Conservation (phyloP, 139 green algal genomes). For the Coelastrella sp. region DNA sequence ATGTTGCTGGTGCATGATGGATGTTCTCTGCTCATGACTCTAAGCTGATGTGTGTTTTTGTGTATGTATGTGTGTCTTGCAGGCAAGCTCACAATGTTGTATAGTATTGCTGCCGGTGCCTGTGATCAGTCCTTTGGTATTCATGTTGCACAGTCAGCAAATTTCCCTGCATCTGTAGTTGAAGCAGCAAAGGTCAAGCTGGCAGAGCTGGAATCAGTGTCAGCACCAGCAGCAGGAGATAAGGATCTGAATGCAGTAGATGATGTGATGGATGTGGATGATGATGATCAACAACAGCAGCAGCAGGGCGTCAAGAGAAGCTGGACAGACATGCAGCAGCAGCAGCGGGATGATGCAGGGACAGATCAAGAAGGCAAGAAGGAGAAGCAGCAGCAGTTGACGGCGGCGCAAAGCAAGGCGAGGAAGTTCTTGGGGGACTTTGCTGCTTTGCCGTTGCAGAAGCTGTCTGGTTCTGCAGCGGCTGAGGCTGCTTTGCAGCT, state of each 20-base stretch:
- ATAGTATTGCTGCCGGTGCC: conserved; percentile 84
- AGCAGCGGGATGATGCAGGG: not conserved
- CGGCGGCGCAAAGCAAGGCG: not conserved
- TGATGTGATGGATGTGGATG: conserved; percentile 21
- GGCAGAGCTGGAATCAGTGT: conserved; percentile 75
- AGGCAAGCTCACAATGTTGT: conserved; percentile 93
- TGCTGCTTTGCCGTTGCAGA: conserved; percentile 65
- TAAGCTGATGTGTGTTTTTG: not conserved
- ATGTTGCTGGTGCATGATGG: not conserved
- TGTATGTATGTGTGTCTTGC: not conserved
- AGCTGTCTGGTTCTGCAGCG: conserved; percentile 54
- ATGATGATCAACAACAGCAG: conserved; percentile 38
- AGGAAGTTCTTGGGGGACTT: conserved; percentile 72
- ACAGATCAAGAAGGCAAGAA: conserved; percentile 8
- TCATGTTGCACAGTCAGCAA: conserved; percentile 91
- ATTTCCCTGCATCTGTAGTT: conserved; percentile 89
- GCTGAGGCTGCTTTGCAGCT: conserved; percentile 56
- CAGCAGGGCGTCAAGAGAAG: conserved; percentile 19
- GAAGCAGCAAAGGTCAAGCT: conserved; percentile 79
- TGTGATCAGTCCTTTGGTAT: conserved; percentile 97
- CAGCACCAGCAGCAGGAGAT: conserved; percentile 2
- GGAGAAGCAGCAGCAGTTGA: conserved; percentile 9
- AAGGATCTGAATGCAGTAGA: not conserved
- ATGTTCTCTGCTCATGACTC: not conserved
- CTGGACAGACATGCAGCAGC: conserved; percentile 32